Base-by-base conservation (phyloP, 2,329 filamentous ascomycete species). In the Dryadomyces sulphureus region DNA sequence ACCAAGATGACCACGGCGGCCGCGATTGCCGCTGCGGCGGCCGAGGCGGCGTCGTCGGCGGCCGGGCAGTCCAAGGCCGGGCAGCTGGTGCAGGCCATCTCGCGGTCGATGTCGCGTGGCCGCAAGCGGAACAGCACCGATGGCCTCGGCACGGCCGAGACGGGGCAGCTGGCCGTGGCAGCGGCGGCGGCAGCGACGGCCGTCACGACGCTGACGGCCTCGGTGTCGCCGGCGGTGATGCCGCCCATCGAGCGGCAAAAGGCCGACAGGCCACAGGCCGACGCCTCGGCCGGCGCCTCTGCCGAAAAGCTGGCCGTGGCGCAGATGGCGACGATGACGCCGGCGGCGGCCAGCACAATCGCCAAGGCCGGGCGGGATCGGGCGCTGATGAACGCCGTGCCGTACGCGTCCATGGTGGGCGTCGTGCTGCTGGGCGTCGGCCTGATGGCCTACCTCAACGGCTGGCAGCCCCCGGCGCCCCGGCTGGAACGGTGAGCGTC, bases 391-490 rank as follows among this genome's bases (percentile, higher is more conserved):
- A 70, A 79, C 40, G 71, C 74, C 47, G 68, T 84, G 48, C 85
- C 85, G 16, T 90, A 89, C 57, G 81, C 82, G 36, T 88, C 83
- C 2, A 87, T 90, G 75, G 64, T 92, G 40, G 82, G 85, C 11
- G 85, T 92, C 27, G 84, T 92, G 22, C 62, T 92, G 47, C 66
- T 92, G 50, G 85, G 85, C 27, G 81, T 92, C 66, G 83, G 85
- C 14, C 61, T 92, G 52, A 92, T 92, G 85, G 84, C 83, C 38
- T 89, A 88, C 62, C 71, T 92, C 54, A 92, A 92, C 57, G 81
- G 82, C 44, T 90, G 84, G 84, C 82, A 87, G 55, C 57, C 65
- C 24, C 63, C 67, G 47, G 60, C 48, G 60, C 30, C 45, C 21
- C 62, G 59, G 43, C 50, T 63, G 39, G 59, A 63, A 34, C 59